Evolutionary conservation across 176 grass and related monocot genomes (phyloP).

Genomic region (Avena atlantica): DNA sequence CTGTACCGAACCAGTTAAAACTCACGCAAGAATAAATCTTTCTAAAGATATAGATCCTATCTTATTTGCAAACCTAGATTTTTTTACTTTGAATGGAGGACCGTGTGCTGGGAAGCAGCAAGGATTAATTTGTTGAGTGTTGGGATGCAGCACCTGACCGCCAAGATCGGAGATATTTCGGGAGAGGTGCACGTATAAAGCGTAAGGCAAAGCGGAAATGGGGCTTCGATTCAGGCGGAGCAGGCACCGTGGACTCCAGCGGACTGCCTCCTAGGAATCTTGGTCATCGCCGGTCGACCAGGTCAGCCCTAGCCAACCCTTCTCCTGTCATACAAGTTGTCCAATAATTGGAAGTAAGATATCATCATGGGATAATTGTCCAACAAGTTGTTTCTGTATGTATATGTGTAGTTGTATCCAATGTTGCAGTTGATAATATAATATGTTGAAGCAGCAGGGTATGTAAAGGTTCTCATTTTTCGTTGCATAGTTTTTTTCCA

Average conservation of each 20-base stretch:
- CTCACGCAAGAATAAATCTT: not conserved
- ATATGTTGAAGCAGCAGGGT: not conserved
- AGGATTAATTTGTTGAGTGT: not conserved
- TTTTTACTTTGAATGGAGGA: not conserved
- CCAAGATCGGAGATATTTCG: not conserved
- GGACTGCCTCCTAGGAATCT: not conserved
- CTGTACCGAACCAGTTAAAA: not conserved
- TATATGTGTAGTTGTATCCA: not conserved
- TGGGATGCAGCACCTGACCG: slow-evolving; percentile 20
- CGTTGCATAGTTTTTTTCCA: not conserved
- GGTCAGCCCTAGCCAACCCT: not conserved
- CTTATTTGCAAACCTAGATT: not conserved
- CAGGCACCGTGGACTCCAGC: not conserved
- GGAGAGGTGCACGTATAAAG: slow-evolving; percentile 2
- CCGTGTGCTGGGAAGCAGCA: not conserved
- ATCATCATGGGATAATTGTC: not conserved
- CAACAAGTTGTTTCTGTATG: not conserved
- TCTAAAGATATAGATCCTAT: not conserved
- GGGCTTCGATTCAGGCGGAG: not conserved
- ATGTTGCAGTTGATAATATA: slow-evolving; percentile 17
- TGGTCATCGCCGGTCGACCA: not conserved
- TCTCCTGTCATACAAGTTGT: not conserved
- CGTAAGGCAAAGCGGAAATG: slow-evolving; percentile 15
- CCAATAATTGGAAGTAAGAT: not conserved
- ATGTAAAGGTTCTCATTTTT: not conserved